Base-by-base conservation (phyloP, 2,329 filamentous ascomycete genomes). In the Claviceps fusiformis region DNA sequence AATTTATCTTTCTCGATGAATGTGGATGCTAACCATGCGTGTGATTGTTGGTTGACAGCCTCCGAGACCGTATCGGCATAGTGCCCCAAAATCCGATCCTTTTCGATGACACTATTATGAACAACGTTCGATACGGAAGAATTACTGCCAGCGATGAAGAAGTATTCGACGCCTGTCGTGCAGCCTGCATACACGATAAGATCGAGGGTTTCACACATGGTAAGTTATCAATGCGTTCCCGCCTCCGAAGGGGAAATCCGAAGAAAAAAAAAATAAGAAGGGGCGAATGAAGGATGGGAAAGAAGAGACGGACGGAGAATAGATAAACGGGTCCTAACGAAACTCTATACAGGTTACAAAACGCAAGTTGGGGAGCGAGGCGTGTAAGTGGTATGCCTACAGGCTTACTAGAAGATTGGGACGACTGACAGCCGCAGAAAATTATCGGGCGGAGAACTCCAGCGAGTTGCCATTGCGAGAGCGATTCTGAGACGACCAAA, bases 81-180 rank as follows among this genome's bases (percentile, higher is more conserved):
- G 79, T 82, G 1, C 79, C 78, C 0, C 79, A 82, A 60, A 72
- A 70, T 47, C 75, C 78, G 0, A 73, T 79, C 10, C 65, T 82
- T 2, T 82, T 82, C 59, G 75, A 81, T 59, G 77, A 79, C 59
- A 79, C 77, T 2, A 73, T 82, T 58, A 75, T 81, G 68, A 79
- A 79, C 69, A 82, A 82, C 57, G 72, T 82, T 35, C 74, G 75
- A 37, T 82, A 82, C 59, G 78, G 77, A 19, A 75, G 71, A 54
- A 74, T 79, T 19, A 72, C 70, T 3, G 79, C 79, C 7, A 75
- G 73, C 0, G 77, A 81, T 51, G 75, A 77, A 24, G 78, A 82
- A 52, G 76, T 82, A 0, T 72, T 71, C 56, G 73, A 75, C 33
- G 78, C 79, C 9, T 80, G 77, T 64, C 71, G 71, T 54, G 77